phyloP scores from a whole-genome alignment of 2,329 filamentous ascomycete species.

The Cordyceps cateniannulata region DNA sequence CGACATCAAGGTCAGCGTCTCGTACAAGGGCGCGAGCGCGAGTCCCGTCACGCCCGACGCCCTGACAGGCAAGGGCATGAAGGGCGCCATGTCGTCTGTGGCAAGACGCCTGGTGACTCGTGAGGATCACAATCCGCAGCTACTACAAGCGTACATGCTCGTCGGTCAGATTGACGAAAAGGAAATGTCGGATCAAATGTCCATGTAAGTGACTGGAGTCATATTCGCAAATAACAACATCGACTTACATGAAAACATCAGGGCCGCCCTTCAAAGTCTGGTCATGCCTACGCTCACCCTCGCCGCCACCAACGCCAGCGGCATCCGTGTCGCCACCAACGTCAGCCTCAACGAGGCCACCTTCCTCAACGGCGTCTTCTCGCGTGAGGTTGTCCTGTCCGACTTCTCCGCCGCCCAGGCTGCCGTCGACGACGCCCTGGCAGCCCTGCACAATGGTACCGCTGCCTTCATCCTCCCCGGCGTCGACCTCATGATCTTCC shows the following conservation, averaged over 20 bases:
- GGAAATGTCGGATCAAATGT: conserved; percentile 48
- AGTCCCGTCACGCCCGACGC: conserved; percentile 22
- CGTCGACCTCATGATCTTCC: conserved; percentile 60
- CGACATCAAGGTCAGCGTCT: conserved; percentile 48
- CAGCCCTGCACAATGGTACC: conserved; percentile 41
- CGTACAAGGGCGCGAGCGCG: conserved; percentile 44
- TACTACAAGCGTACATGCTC: conserved; percentile 61
- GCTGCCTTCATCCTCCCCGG: conserved; percentile 65
- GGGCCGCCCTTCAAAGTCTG: conserved; percentile 52
- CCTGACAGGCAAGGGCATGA: conserved; percentile 21
- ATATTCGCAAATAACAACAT: no score
- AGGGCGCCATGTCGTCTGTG: conserved; percentile 7
- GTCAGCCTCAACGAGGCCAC: conserved; percentile 64
- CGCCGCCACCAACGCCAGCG: conserved; percentile 46
- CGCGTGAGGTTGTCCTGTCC: conserved; percentile 48
- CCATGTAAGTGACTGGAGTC: conserved; percentile 60
- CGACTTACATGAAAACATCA: conserved; percentile 22
- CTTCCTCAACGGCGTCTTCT: conserved; percentile 67
- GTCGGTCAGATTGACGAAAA: conserved; percentile 59
- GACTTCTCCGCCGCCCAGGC: conserved; percentile 41
- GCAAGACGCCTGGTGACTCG: neutral
- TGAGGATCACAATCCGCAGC: conserved; percentile 24
- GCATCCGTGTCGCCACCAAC: conserved; percentile 51
- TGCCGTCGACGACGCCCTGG: conserved; percentile 42
- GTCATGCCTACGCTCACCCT: conserved; percentile 65